Percentiles rank a stretch among this genome's conserved stretches.
These are phyloP conservation scores for Arabis alpina DNA, from an alignment of 345 rosid genomes.

Conservation along the genomic window DNA sequence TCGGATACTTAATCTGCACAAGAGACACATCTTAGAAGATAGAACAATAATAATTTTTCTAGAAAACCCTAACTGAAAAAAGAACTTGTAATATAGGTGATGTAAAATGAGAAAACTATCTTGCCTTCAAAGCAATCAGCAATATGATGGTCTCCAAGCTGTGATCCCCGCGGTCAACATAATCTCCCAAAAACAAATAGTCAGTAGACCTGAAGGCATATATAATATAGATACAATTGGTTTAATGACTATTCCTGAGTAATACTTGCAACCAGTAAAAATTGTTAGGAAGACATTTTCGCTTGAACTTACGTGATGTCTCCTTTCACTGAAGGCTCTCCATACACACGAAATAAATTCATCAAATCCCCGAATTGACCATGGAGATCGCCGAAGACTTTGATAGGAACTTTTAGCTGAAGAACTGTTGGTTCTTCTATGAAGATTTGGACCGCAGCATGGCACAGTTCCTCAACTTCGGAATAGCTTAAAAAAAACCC, in stretches of 20 bases:
- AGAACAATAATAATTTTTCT: slow-evolving; percentile 1
- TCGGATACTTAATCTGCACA: slow-evolving; percentile 81
- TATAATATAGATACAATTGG: neutral
- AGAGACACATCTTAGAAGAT: neutral
- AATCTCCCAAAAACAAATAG: slow-evolving; percentile 92
- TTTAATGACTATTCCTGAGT: neutral
- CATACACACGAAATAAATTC: slow-evolving; percentile 79
- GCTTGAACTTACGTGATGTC: slow-evolving; percentile 72
- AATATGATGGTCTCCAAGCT: slow-evolving; percentile 87
- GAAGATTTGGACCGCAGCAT: slow-evolving; percentile 66
- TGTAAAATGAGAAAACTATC: slow-evolving; percentile 20
- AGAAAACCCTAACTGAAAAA: neutral
- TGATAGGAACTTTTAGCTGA: slow-evolving; percentile 75
- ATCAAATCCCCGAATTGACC: slow-evolving; percentile 87
- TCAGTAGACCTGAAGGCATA: slow-evolving; percentile 68
- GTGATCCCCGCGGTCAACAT: slow-evolving; percentile 91
- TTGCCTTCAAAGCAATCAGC: slow-evolving; percentile 93
- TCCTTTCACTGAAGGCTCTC: slow-evolving; percentile 78
- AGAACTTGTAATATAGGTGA: slow-evolving; percentile 3
- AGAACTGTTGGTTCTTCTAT: slow-evolving; percentile 80
- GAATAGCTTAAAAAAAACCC: slow-evolving; percentile 69
- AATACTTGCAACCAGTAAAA: neutral
- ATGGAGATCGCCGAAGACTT: slow-evolving; percentile 87
- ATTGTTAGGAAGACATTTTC: neutral
- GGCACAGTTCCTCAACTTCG: slow-evolving; percentile 77